Conservation (phyloP, 2,329 filamentous ascomycete genomes). For the Bimuria novae-zelandiae region DNA sequence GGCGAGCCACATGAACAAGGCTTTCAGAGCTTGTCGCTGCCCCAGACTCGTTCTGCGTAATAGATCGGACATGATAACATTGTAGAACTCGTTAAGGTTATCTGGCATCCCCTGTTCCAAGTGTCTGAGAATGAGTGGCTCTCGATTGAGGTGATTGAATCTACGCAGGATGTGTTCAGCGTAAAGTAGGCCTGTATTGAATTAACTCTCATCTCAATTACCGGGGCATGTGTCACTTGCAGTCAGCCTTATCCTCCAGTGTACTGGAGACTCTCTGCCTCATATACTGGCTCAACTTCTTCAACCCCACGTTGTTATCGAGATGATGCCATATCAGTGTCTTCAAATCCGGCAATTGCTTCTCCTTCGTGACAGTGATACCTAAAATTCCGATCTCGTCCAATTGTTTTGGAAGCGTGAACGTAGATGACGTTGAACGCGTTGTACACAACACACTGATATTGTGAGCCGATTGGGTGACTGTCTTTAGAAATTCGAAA, state of each 20-base stretch:
- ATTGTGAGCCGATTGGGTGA: not conserved
- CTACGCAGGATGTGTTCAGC: conserved; percentile 1
- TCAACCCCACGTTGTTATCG: not conserved
- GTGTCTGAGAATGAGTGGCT: conserved; percentile 5
- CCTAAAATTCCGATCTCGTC: not conserved
- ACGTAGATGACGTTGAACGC: not conserved
- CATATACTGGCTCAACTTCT: conserved; percentile 6
- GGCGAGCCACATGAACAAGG: conserved; percentile 1
- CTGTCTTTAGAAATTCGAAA: not conserved
- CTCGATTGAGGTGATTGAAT: conserved; percentile 2
- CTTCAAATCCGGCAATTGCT: conserved; percentile 2
- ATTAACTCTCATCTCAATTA: not conserved
- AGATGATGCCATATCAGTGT: conserved; percentile 5
- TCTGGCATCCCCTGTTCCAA: conserved; percentile 4
- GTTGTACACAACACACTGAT: conserved; percentile 2
- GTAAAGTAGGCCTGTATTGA: not conserved
- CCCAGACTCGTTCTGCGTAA: not conserved
- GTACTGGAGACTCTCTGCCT: conserved; percentile 2
- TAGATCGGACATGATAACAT: not conserved
- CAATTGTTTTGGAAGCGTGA: not conserved
- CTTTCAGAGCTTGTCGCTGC: not conserved
- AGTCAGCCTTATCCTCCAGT: conserved; percentile 2
- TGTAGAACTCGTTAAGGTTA: not conserved
- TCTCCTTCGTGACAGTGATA: not conserved
- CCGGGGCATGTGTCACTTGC: not conserved